Evolutionary conservation across 106 monocot species (phyloP), one percentile per base, ranked within the genome.

Genomic region (Amphibolis antarctica): DNA sequence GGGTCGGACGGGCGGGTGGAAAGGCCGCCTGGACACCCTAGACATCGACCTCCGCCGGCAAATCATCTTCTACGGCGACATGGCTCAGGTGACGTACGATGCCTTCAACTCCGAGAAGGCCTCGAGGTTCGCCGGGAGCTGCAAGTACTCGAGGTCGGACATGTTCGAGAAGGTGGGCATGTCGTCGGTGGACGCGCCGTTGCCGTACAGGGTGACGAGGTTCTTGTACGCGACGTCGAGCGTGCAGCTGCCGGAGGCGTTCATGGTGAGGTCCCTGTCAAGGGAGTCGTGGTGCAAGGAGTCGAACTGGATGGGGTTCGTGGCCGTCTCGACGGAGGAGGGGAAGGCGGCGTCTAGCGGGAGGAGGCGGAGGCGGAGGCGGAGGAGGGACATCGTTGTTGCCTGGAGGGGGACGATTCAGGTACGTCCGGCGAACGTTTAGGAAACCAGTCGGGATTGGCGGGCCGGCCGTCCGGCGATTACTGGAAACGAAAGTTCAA

Each of bases 211-310:
- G n/a, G 82, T 96, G 26, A 89, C 83, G 0, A 82, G 82, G 74
- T 96, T 71, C 54, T 7, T 96, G 22, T 96, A 89, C 67, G 94
- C 94, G 21, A 86, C 89, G n/a, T 81, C 89, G 9, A 59, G 77
- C 31, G 20, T 89, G 1, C 52, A 57, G 18, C 5, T 89, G 42
- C 85, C 83, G 21, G 81, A 78, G 29, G 83, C 77, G 58, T 82
- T 89, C 78, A 76, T 89, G 9, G 3, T 94, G 9, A 86, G 67
- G 69, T 79, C 88, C 10, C 14, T 60, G 53, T 82, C 85, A 46
- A 70, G 73, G 60, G 76, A 71, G 64, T 63, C 54, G 29, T 70
- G 69, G 69, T 60, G 69, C 60, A 60, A 26, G 30, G 69, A 70
- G 60, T 71, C 71, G 9, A 71, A 71, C 19, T 65, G 65, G 65